A percentile compares a stretch with the other conserved stretches of the same genome.
Conservation (phyloP, 441 rosid genomes). For the Gossypium lobatum region DNA sequence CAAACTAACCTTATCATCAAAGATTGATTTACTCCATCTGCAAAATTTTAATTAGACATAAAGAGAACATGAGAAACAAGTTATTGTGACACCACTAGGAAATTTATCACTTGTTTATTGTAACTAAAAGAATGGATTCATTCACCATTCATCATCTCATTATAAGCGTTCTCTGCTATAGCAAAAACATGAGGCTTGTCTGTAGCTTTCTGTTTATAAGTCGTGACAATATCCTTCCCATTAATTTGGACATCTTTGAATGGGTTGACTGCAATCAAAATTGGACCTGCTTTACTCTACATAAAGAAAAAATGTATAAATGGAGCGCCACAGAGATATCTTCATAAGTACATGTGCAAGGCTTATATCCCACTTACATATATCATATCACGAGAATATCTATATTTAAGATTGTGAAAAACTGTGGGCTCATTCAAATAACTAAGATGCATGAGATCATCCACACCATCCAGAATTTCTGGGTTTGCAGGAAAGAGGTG, state of each 20-base stretch:
- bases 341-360: constrained; percentile 2
- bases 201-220: constrained; percentile 55
- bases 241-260: constrained; percentile 57
- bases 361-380: constrained; percentile 57
- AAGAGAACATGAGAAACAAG: constrained; percentile 19
- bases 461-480: constrained; percentile 77
- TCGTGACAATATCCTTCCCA: constrained; percentile 52
- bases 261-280: constrained; percentile 86
- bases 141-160: constrained; percentile 90
- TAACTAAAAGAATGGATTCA: constrained; percentile 12
- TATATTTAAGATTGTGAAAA: constrained; percentile 67
- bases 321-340: constrained; percentile 12
- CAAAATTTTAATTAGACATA: constrained; percentile 22
- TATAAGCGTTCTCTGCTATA: constrained; percentile 69
- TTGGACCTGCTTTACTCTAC: constrained; percentile 93
- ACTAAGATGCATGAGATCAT: constrained; percentile 91
- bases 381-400: constrained; percentile 67
- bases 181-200: constrained; percentile 87
- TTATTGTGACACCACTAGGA: constrained; percentile 1
- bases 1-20: constrained; percentile 64
- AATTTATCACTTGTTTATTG: constrained; percentile 1
- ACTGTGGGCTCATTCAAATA: constrained; percentile 95
- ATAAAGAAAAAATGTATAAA: constrained; percentile 19
- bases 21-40: constrained; percentile 70
- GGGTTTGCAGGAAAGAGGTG: constrained; percentile 95